Conservation (phyloP, 2,329 filamentous ascomycete genomes). For the Aspergillus jensenii region DNA sequence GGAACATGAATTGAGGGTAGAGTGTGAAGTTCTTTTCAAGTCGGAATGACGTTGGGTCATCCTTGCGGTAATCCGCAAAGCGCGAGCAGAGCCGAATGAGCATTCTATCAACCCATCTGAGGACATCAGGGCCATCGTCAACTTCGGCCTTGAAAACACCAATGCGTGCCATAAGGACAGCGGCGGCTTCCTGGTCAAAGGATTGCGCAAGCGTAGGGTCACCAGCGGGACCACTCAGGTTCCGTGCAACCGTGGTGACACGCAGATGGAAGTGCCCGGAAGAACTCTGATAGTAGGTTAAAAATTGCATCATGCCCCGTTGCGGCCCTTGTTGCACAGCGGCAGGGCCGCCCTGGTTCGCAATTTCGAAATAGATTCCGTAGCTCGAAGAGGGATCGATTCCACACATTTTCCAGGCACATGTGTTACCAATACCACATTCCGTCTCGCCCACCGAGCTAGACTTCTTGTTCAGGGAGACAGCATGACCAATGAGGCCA, state of each 20-base stretch:
- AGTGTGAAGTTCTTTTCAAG: conserved; percentile 98
- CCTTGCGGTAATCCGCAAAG: conserved; percentile 97
- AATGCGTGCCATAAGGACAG: conserved; percentile 98
- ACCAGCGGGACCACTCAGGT: conserved; percentile 87
- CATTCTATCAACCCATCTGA: conserved; percentile 98
- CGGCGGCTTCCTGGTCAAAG: conserved; percentile 96
- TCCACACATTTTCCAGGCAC: conserved; percentile 99
- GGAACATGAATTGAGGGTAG: conserved; percentile 99
- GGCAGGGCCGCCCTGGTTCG: conserved; percentile 82
- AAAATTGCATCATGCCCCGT: conserved; percentile 95
- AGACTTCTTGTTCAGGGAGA: conserved; percentile 97
- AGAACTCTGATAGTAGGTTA: conserved; percentile 98
- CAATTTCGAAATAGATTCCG: conserved; percentile 96
- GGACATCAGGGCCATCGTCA: conserved; percentile 95
- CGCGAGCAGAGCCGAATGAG: conserved; percentile 92
- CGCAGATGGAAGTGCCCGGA: conserved; percentile 94
- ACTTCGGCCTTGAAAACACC: conserved; percentile 99
- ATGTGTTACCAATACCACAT: conserved; percentile 97
- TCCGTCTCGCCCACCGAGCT: conserved; percentile 96
- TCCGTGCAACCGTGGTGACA: conserved; percentile 89
- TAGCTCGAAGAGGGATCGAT: conserved; percentile 94
- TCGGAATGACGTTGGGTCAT: conserved; percentile 94
- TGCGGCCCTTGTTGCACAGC: conserved; percentile 84
- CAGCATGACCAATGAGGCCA: conserved; percentile 91
- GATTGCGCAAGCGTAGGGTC: conserved; percentile 95